Evolutionary conservation across 2,329 filamentous ascomycete species (phyloP), one percentile per base, ranked within the genome.

Genomic region (Claviceps sp.): DNA sequence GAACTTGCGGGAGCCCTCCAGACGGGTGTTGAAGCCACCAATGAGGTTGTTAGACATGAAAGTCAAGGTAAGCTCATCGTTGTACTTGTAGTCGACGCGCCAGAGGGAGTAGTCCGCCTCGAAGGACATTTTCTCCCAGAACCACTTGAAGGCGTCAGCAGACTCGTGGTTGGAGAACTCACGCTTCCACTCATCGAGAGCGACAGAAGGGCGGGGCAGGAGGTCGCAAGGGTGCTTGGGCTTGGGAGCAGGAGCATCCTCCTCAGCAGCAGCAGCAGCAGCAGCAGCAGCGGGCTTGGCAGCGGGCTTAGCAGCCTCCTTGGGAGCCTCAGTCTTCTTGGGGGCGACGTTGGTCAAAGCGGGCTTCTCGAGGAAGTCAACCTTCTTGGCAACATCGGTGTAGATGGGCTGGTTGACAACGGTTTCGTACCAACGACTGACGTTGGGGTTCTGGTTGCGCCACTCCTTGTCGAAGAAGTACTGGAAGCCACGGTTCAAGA

Each of bases 11-110:
- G 88, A 95, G 58, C 69, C 93, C 80, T 98, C 93, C 55, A 98
- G 88, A 79, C 93, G 93, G 71, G 82, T 80, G 77, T 96, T 95
- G 82, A 98, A 95, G 70, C 93, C 93, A 73, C 87, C 90, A 69
- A 98, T 91, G 72, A 97, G 77, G 82, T 98, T 98, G 80, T 86
- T 88, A 62, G 88, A 91, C 93, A 98, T 98, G 86, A 98, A 98
- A 66, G 86, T 86, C 72, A 93, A 77, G 67, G 88, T 96, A 61
- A 98, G 81, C 83, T 98, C 93, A 56, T 95, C 83, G 74, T 96
- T 95, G 81, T 98, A 98, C 84, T 95, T 96, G 84, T 95, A 98
- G 74, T 90, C 85, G 62, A 90, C 76, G 70, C 82, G 83, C 88
- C 89, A 98, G 71, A 98, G 74, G 52, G 89, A 95, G 82, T 93